Base-by-base conservation (phyloP, 2,329 filamentous ascomycete genomes). In the Colletotrichum camelliae region DNA sequence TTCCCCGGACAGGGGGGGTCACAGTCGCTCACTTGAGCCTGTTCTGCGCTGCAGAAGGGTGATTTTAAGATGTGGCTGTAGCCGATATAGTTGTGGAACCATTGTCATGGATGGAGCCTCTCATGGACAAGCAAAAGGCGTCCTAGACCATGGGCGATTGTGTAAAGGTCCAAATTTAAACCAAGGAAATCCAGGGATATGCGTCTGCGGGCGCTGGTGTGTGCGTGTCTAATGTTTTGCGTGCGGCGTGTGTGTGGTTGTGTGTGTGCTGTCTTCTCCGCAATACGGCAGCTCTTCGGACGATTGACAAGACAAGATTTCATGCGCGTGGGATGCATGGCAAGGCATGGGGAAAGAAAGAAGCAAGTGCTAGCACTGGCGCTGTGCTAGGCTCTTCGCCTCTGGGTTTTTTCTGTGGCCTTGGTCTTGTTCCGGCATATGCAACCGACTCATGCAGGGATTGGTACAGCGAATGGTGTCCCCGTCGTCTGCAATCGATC, bases 11-110 rank as follows among this genome's bases (percentile, higher is more conserved):
- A 58, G 43, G 67, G 73, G 73, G 67, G 39, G 15, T 31, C 27
- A 21, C 29, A 21, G 18, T 48, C 48, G 43, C 69, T 67, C 55
- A 48, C 62, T 73, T 35, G 18, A 48, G 69, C 69, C n/a, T 21
- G 43, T 60, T 43, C 33, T 21, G 43, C 33, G 48, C 57, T 37
- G 35, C 29, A n/a, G 43, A 68, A 58, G 43, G 60, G 57, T 37
- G 64, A 60, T 69, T 68, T 73, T 64, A 37, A 65, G 64, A 73
- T 76, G 74, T 73, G 70, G 64, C 70, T 35, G 70, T 69, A 74
- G 74, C 74, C 70, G 74, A 73, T 60, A 65, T 64, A 64, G 57
- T 68, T n/a, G 74, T 75, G 70, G 74, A 55, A 39, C 70, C 64
- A 37, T 48, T 43, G 69, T 48, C 62, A 72, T 72, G 69, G 73